Evolutionary conservation across 2,329 filamentous ascomycete species (phyloP), one percentile per base, ranked within the genome.

Genomic region (Coniochaeta ligniaria): DNA sequence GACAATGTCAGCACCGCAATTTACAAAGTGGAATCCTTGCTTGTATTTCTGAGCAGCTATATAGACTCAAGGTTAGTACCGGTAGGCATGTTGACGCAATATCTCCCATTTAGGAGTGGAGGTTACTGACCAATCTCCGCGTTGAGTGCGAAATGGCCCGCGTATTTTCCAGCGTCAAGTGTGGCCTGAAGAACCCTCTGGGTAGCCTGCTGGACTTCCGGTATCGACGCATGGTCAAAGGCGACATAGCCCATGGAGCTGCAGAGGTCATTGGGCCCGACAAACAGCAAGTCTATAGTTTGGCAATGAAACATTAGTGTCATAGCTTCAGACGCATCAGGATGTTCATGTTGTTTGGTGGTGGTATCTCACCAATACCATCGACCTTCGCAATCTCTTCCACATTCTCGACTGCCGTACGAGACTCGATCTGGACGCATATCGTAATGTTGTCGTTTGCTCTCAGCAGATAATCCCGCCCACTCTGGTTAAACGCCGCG

Each of bases 1-100:
- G n/a, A 75, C 63, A 52, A 74, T 72, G 61, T 74, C 72, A 2
- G 71, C 71, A 14, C 72, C 72, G 55, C 70, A 74, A 61, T 74
- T 73, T n/a, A 74, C 68, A 58, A 74, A 73, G 35, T 73, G 67
- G 33, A 72, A 73, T 3, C 72, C 72, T 60, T 73, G 67, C 14
- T 66, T 62, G 33, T 65, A 66, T 55, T 60, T 63, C 22, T 56
- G 36, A 8, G 70, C 70, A 9, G 70, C 70, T 38, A 12, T 9
- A 9, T 33, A 33, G 31, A 9, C 9, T 9, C 5, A 9, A 33
- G 31, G 31, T 33, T 33, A 33, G 31, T 33, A 5, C 31, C 6
- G 31, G 31, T 33, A 6, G 31, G 9, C 9, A 6, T 33, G 9
- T 33, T 6, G 31, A 33, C 9, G 31, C 31, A 33, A 9, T 6